Conservation (phyloP, 140 eudicot species). For the Cichorium intybus region DNA sequence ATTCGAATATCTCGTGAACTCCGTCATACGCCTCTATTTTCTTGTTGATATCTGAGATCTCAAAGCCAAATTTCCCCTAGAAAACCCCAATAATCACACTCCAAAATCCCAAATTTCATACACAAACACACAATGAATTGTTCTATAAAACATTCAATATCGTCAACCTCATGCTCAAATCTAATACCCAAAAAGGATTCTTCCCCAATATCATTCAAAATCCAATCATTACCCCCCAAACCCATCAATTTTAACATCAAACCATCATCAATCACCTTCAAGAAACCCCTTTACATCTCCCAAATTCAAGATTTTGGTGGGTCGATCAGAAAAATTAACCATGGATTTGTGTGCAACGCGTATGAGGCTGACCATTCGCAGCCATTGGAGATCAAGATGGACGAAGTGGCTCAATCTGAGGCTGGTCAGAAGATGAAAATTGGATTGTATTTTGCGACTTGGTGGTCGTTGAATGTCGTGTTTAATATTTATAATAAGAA, state of each 20-base stretch:
- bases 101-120: conserved; percentile 1
- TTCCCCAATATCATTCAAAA: conserved; percentile 3
- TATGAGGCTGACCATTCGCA: conserved; percentile 46
- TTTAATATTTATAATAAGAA: conserved; percentile 57
- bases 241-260: conserved; percentile 18
- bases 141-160: conserved; percentile 11
- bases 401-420: conserved; percentile 33
- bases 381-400: conserved; percentile 37
- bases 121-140: conserved; percentile 26
- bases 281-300: conserved; percentile 29
- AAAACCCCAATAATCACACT: conserved; percentile 14
- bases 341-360: conserved; percentile 38
- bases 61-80: conserved; percentile 15
- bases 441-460: conserved; percentile 50
- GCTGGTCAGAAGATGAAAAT: conserved; percentile 45
- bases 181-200: conserved; percentile 31
- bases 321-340: conserved; percentile 12
- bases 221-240: conserved; percentile 7
- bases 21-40: conserved; percentile 17
- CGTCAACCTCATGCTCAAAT: conserved; percentile 18
- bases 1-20: conserved; percentile 5
- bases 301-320: conserved; percentile 23
- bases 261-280: not conserved
- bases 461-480: conserved; percentile 72
- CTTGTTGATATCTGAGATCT: conserved; percentile 17